Percentiles rank a stretch among this genome's conserved stretches.
These are phyloP conservation scores for Fusarium ramigenum DNA, from an alignment of 2,329 filamentous ascomycete species.

Conservation along the genomic window DNA sequence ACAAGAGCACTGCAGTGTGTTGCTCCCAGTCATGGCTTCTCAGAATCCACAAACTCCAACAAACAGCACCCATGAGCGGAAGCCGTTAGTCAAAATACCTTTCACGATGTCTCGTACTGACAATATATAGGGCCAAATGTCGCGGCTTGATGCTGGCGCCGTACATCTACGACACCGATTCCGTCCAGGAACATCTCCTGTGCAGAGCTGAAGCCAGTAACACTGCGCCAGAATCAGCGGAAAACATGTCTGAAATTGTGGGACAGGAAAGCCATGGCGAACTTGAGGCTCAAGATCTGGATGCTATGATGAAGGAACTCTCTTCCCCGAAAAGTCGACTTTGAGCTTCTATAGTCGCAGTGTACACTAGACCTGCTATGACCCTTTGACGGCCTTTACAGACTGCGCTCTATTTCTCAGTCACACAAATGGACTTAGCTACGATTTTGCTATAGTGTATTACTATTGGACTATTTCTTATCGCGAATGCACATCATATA, in stretches of 20 bases:
- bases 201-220: not conserved
- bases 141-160: not conserved
- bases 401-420: too few relatives aligned
- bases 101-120: not conserved
- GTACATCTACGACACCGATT: constrained; percentile 10
- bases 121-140: not conserved
- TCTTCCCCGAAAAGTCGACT: not conserved
- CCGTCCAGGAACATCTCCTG: constrained; percentile 1
- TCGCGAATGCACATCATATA: not conserved
- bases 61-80: not conserved
- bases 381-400: not conserved
- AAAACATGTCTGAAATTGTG: not conserved
- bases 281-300: not conserved
- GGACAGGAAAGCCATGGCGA: not conserved
- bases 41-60: not conserved
- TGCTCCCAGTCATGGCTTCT: not conserved
- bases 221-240: not conserved
- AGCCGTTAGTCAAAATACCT: not conserved
- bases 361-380: not conserved
- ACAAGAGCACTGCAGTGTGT: not conserved
- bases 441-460: fast-evolving
- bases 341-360: not conserved
- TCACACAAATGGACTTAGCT: fast-evolving
- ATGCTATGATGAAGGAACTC: not conserved
- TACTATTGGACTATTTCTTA: not conserved